Conservation (phyloP, 2,329 filamentous ascomycete species). For the Aspergillus sp. region DNA sequence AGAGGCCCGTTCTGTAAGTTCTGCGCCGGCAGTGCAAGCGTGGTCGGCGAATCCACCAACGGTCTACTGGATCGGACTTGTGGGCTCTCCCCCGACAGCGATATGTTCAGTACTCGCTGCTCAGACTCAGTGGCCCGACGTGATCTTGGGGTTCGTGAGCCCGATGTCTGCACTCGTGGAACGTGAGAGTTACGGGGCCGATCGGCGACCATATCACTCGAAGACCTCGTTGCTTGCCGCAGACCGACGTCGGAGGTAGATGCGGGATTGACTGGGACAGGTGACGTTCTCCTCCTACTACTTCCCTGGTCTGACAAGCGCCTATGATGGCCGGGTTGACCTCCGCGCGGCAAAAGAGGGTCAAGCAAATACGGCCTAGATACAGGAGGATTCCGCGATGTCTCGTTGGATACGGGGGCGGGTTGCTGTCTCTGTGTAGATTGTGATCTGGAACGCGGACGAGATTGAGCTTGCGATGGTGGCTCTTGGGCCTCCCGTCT, state of each 20-base stretch:
- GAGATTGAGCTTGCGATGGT: conserved; percentile 23
- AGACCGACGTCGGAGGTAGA: conserved; percentile 35
- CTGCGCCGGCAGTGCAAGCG: conserved; percentile 15
- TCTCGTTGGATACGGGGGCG: conserved; percentile 15
- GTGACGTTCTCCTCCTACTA: conserved; percentile 32
- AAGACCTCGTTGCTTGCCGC: conserved; percentile 31
- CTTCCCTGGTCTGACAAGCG: conserved; percentile 35
- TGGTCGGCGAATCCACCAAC: conserved; percentile 22
- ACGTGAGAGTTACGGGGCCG: conserved; percentile 26
- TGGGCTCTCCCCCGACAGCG: conserved; percentile 20
- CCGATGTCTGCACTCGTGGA: conserved; percentile 20
- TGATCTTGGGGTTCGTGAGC: conserved; percentile 23
- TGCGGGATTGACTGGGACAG: conserved; percentile 28
- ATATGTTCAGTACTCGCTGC: conserved; percentile 24
- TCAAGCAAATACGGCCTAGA: conserved; percentile 35
- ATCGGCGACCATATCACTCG: conserved; percentile 36
- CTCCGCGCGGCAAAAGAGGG: conserved; percentile 22
- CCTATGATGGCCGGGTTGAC: conserved; percentile 28
- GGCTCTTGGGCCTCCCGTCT: conserved; percentile 32
- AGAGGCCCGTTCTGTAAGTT: conserved; percentile 3
- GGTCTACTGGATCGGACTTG: conserved; percentile 22
- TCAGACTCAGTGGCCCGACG: conserved; percentile 35
- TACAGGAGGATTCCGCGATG: conserved; percentile 24
- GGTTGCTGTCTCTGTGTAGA: conserved; percentile 25
- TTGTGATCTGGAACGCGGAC: conserved; percentile 28